These are phyloP conservation scores for Inga leiocalycina DNA, from an alignment of 306 rosid genomes.

Conservation along the genomic window DNA sequence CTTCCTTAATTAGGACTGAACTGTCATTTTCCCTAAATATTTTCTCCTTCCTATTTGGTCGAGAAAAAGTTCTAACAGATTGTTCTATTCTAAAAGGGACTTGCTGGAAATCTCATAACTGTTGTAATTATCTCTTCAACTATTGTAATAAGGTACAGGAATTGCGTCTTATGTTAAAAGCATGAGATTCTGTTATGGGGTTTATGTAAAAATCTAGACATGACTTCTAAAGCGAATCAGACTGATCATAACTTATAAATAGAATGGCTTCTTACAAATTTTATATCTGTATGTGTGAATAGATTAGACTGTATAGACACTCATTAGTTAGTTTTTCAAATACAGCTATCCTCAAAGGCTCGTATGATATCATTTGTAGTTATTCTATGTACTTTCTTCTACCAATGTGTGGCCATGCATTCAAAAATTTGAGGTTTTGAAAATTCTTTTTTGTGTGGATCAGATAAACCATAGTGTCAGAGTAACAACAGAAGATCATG, in stretches of 20 bases:
- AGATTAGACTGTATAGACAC: neutral
- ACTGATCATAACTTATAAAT: neutral
- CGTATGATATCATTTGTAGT: constrained; percentile 1
- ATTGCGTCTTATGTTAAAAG: neutral
- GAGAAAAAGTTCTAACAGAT: neutral
- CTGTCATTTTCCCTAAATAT: neutral
- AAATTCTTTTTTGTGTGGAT: constrained; percentile 36
- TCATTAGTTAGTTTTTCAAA: neutral
- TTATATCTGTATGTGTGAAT: neutral
- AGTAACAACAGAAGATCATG: constrained; percentile 81
- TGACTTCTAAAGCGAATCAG: neutral
- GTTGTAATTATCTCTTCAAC: neutral
- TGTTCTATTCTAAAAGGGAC: neutral
- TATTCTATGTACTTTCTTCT: neutral
- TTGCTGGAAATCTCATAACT: neutral
- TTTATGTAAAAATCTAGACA: neutral
- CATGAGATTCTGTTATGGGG: neutral
- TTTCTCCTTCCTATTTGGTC: neutral
- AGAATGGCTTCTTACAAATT: neutral
- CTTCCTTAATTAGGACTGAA: neutral
- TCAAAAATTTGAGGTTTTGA: constrained; percentile 13
- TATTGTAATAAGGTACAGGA: neutral
- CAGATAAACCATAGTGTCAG: constrained; percentile 86
- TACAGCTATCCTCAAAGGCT: neutral
- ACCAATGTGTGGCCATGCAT: neutral